phyloP scores from a whole-genome alignment of 208 protist genomes.

The Acanthamoeba healyi region DNA sequence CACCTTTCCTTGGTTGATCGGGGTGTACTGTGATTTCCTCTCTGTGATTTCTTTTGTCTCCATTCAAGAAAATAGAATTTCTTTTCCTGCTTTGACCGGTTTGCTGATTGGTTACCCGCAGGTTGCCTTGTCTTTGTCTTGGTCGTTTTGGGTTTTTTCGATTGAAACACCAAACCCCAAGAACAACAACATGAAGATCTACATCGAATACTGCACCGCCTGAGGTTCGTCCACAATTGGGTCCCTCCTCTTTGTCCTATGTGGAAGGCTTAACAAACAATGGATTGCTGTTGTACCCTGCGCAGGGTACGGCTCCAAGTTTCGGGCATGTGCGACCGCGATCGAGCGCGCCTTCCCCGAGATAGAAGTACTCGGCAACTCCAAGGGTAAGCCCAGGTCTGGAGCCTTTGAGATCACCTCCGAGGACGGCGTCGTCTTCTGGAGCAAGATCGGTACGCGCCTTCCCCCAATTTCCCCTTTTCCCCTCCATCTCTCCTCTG shows the following conservation, averaged over 20 bases:
- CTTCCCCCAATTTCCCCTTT: background rate
- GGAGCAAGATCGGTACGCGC: slow-evolving; percentile 35
- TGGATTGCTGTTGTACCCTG: background rate
- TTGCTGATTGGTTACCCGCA: too few species aligned
- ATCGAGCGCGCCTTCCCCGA: slow-evolving; percentile 44
- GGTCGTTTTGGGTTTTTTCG: too few species aligned
- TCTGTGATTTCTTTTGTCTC: too few species aligned
- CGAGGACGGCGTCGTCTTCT: slow-evolving; percentile 46
- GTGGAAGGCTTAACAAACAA: background rate
- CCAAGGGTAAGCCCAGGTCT: slow-evolving; percentile 39
- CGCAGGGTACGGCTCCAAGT: slow-evolving; percentile 41
- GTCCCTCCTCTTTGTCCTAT: background rate
- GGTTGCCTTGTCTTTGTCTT: too few species aligned
- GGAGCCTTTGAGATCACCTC: slow-evolving; percentile 45
- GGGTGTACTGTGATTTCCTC: too few species aligned
- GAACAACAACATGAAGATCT: background rate
- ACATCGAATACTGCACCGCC: slow-evolving; percentile 62
- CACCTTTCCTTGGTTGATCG: too few species aligned
- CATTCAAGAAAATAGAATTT: too few species aligned
- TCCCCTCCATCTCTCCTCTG: too few species aligned
- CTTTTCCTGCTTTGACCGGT: too few species aligned
- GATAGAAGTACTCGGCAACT: slow-evolving; percentile 22
- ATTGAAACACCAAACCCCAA: too few species aligned
- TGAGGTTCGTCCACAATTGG: slow-evolving; percentile 15
- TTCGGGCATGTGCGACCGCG: slow-evolving; percentile 15